These are phyloP conservation scores for Skeletonema grethae DNA, from an alignment of 108 stramenopile species.

Conservation along the genomic window DNA sequence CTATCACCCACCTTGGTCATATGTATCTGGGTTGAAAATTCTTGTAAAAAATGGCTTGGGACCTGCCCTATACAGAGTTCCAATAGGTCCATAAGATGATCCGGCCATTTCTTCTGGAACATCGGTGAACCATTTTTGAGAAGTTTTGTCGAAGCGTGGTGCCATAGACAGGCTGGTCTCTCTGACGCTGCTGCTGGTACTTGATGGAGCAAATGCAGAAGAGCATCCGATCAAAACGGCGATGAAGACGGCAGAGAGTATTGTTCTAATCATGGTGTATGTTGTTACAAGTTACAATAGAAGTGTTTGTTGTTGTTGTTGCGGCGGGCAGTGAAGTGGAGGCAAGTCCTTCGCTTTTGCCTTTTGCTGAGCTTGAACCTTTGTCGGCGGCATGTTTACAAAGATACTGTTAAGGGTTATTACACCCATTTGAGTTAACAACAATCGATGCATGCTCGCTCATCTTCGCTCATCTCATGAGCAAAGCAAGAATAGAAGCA, in stretches of 20 bases:
- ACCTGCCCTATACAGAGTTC: slow-evolving; percentile 55
- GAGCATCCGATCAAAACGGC: neutral
- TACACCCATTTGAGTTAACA: too few relatives aligned
- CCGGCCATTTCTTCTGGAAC: slow-evolving; percentile 45
- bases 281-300: too few relatives aligned
- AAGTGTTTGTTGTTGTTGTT: too few relatives aligned
- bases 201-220: slow-evolving; percentile 2
- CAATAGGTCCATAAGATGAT: slow-evolving; percentile 59
- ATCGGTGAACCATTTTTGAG: slow-evolving; percentile 32
- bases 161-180: neutral
- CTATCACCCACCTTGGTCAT: slow-evolving; percentile 43
- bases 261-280: neutral
- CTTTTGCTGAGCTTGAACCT: too few relatives aligned
- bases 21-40: slow-evolving; percentile 49
- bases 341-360: too few relatives aligned
- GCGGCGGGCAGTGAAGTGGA: too few relatives aligned
- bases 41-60: slow-evolving; percentile 59
- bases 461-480: too few relatives aligned
- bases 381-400: too few relatives aligned
- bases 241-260: neutral
- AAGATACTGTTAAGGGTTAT: too few relatives aligned
- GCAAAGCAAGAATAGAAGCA: too few relatives aligned
- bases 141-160: slow-evolving; percentile 15
- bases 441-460: too few relatives aligned
- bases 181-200: neutral